Base-by-base conservation (phyloP, 306 rosid species). In the Acmispon strigosus region DNA sequence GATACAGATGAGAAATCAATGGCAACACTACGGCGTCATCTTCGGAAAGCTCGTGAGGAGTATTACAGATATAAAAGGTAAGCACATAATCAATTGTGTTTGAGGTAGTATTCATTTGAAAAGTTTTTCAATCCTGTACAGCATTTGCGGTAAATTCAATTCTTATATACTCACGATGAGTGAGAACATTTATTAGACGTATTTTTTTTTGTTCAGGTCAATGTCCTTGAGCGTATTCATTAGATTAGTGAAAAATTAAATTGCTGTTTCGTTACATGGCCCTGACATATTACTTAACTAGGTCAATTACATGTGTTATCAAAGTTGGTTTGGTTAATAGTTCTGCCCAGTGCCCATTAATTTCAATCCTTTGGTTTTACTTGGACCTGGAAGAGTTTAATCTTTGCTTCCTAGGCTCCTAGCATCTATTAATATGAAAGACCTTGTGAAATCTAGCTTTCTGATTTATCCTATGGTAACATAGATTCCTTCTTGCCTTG, bases 1-100 rank as follows among this genome's bases (percentile, higher is more conserved):
- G 98, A 94, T 82, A 88, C 97, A 11, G 98, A 94, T 65, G 96
- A 90, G 82, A 94, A 94, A 86, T 90, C 98, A 59, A 90, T 94
- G 98, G 98, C 98, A 32, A 86, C 87, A 8, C 86, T 94, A 44
- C 82, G 96, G 85, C 92, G 96, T 49, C 90, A 90, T 84, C 94
- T 94, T 53, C 96, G 98, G 69, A 76, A 83, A 76, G 87, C 98
- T 61, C 87, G 89, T 50, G 97, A 90, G 82, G 94, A 83, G 83
- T 94, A 90, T 78, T 90, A 87, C 63, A 86, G 98, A 49, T 90
- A 84, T 66, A 90, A 87, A 83, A 94, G 98, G 98, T 90, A 81
- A 73, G 68, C 62, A 18, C 53, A 58, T 69, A 20, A 27, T 63
- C 52, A 43, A 59, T 78, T 61, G 22, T 13, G 16, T 64, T 27